phyloP scores from a whole-genome alignment of 2,329 filamentous ascomycete species.

The Colletotrichum gloeosporioides region DNA sequence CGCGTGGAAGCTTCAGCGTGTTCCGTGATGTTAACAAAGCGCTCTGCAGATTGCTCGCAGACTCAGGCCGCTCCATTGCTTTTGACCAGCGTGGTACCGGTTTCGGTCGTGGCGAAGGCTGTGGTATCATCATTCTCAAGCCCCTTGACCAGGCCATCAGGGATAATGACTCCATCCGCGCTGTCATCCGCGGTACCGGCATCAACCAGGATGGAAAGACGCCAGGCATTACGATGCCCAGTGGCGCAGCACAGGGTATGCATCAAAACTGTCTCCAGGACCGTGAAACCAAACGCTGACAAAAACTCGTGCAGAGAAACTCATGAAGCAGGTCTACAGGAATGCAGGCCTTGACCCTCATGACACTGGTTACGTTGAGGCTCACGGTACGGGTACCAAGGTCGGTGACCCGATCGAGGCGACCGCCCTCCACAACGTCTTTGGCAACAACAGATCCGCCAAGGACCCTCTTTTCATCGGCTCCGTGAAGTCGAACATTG shows the following conservation, averaged over 20 bases:
- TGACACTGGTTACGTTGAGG: slow-evolving; percentile 45
- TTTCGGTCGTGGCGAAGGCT: slow-evolving; percentile 67
- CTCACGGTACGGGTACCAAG: slow-evolving; percentile 62
- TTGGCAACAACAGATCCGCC: slow-evolving; percentile 32
- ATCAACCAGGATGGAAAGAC: slow-evolving; percentile 63
- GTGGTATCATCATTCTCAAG: slow-evolving; percentile 61
- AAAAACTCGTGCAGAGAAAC: slow-evolving; percentile 30
- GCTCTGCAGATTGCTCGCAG: slow-evolving; percentile 49
- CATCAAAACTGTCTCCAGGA: neutral
- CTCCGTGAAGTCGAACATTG: slow-evolving; percentile 57
- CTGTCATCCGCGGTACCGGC: slow-evolving; percentile 54
- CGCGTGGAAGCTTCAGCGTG: neutral
- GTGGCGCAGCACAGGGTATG: slow-evolving; percentile 47
- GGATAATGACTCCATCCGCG: slow-evolving; percentile 60
- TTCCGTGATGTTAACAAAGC: neutral
- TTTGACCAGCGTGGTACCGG: slow-evolving; percentile 38
- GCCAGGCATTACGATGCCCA: slow-evolving; percentile 63
- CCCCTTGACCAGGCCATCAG: slow-evolving; percentile 57
- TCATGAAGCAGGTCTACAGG: slow-evolving; percentile 45
- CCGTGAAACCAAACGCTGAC: slow-evolving; percentile 21
- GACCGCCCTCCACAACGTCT: slow-evolving; percentile 49
- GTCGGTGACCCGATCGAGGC: slow-evolving; percentile 63
- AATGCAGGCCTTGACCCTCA: slow-evolving; percentile 30
- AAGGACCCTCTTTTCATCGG: slow-evolving; percentile 47
- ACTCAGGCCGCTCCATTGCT: slow-evolving; percentile 56